These are phyloP conservation scores for Zoysia japonica DNA, from an alignment of 176 grass and related monocot genomes.

Conservation along the genomic window DNA sequence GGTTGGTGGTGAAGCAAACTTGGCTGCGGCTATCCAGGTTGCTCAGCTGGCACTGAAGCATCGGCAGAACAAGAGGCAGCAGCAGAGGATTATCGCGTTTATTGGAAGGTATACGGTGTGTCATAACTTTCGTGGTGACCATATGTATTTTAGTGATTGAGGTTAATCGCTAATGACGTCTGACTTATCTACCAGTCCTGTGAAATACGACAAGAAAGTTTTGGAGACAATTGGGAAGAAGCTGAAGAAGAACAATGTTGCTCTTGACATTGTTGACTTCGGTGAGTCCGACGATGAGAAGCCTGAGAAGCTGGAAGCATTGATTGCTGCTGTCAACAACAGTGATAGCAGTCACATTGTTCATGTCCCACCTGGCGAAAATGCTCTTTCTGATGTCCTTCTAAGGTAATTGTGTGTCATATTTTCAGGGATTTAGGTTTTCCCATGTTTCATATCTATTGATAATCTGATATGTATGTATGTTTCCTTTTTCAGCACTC, in stretches of 20 bases:
- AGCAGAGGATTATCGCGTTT: conserved; percentile 96
- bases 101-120: conserved; percentile 69
- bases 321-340: conserved; percentile 75
- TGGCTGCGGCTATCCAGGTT: conserved; percentile 87
- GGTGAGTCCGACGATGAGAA: conserved; percentile 89
- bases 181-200: conserved; percentile 53
- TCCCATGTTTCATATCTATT: not conserved
- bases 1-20: conserved; percentile 87
- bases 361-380: conserved; percentile 70
- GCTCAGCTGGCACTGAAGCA: conserved; percentile 96
- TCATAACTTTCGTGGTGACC: not conserved
- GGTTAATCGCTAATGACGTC: not conserved
- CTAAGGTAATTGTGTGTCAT: conserved; percentile 55
- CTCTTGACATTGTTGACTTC: conserved; percentile 97
- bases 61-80: conserved; percentile 97
- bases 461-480: conserved; percentile 16
- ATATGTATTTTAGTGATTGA: not conserved
- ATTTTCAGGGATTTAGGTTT: conserved; percentile 3
- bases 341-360: conserved; percentile 95
- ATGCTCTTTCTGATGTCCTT: conserved; percentile 91
- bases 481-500: conserved; percentile 62
- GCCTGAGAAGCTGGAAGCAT: conserved; percentile 82
- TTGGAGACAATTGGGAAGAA: conserved; percentile 93
- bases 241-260: conserved; percentile 95
- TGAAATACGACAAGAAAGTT: conserved; percentile 74